Evolutionary conservation across 345 rosid species (phyloP), one percentile per base, ranked within the genome.

Genomic region (Xanthoceras sorbifolium): DNA sequence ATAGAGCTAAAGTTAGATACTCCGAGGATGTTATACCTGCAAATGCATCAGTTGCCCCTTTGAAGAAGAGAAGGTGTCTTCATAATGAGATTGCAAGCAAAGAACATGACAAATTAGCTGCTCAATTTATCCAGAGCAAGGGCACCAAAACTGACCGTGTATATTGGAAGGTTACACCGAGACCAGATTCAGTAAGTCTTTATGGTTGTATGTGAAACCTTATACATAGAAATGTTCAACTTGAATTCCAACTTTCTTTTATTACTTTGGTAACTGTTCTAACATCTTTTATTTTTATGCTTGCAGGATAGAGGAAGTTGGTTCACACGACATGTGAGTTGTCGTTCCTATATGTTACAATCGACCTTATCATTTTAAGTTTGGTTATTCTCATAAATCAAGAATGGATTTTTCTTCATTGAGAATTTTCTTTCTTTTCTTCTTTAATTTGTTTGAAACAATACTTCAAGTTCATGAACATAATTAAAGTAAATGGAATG

Each of bases 251-350:
- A 17, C 3, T 36, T 59, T 59, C 3, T 36, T 38, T 15, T n/a
- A 38, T 60, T 15, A 38, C 62, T 60, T 72, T 71, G 38, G 44
- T 76, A 71, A 63, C 42, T 77, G 60, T 32, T 26, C 70, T 67
- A 72, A 52, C 48, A 50, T 72, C 50, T 72, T 73, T 46, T 46
- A 32, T 73, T 76, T 72, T 31, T 77, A 34, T 75, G 48, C 64
- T 52, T 81, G 79, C 87, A 89, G 90, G 79, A 83, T 23, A 82
- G 44, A 78, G 71, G 65, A 25, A 78, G 65, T 22, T 89, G 92
- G 90, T 89, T 81, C 86, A 69, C 73, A 70, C 38, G 67, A 73
- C 69, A 65, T 11, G 92, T 84, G 72, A 80, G 85, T 85, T 76
- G 55, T 81, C 76, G 68, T 46, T 61, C 75, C 68, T 71, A 36